Percentiles rank a stretch among this genome's conserved stretches.
phyloP scores from a whole-genome alignment of 2,329 filamentous ascomycete species.

The Penicillium sp. region DNA sequence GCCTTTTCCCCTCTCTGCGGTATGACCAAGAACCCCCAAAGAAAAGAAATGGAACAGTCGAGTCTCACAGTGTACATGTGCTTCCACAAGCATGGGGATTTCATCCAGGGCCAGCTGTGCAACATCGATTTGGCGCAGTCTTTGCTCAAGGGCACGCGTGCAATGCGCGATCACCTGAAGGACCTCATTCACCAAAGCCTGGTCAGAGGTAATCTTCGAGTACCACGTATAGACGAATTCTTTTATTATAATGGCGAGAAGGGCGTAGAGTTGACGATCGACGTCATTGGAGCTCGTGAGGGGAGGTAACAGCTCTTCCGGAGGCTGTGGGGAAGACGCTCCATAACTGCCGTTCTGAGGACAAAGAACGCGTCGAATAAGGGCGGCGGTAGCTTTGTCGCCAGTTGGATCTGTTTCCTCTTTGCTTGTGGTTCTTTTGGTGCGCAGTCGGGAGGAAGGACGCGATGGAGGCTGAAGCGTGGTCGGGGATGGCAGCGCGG shows the following conservation, averaged over 20 bases:
- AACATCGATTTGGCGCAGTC: conserved; percentile 78
- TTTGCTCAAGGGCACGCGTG: conserved; percentile 82
- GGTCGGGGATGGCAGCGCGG: conserved; percentile 27
- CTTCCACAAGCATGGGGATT: conserved; percentile 76
- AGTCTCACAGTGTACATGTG: conserved; percentile 72
- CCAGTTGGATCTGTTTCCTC: conserved; percentile 56
- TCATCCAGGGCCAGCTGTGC: conserved; percentile 84
- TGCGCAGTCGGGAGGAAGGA: conserved; percentile 33
- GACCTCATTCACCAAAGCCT: conserved; percentile 82
- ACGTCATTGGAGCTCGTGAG: conserved; percentile 93
- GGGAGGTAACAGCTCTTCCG: conserved; percentile 82
- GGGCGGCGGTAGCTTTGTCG: conserved; percentile 74
- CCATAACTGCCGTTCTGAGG: conserved; percentile 57
- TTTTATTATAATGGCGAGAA: conserved; percentile 84
- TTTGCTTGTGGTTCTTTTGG: conserved; percentile 38
- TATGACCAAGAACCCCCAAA: conserved; percentile 12
- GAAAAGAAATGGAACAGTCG: conserved; percentile 5
- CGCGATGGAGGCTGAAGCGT: conserved; percentile 29
- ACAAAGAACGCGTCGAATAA: conserved; percentile 83
- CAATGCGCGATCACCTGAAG: conserved; percentile 91
- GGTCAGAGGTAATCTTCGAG: conserved; percentile 84
- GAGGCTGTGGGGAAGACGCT: conserved; percentile 60
- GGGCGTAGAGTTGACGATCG: conserved; percentile 88
- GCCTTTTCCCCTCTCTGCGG: conserved; percentile 19
- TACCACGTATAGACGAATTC: conserved; percentile 96